Evolutionary conservation across 805 yeast genomes (phyloP), one percentile per base, ranked within the genome.

Genomic region (Teunomyces pallodes): DNA sequence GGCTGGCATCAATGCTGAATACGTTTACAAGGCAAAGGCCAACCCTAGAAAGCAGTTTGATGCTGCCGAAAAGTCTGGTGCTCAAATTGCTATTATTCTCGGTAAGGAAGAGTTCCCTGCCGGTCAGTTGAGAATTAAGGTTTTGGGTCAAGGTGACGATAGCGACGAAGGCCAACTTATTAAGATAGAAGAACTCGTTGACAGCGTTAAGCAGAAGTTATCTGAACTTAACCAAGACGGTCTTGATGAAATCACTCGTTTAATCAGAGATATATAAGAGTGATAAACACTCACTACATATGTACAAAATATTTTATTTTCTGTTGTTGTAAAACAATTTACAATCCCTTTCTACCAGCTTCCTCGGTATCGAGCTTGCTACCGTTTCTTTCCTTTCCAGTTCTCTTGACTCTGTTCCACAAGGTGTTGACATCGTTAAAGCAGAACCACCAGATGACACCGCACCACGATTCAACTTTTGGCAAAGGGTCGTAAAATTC

Each of bases 41-140:
- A 94, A 94, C 67, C 87, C 90, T 49, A 86, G 96, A 67, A 94
- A 92, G 69, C 99, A 94, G 72, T 94, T 94, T 55, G 98, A 92
- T 59, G 96, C 97, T 44, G 98, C 99, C 38, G 99, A 94, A 60
- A 91, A 89, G 70, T 75, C 90, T 2, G 98, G 97, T 20, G 89
- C 96, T 59, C 85, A 90, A 50, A 59, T 90, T 40, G 96, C 94
- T 9, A 96, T 94, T 39, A 94, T 94, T 56, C 75, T 94, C 48
- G 99, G 99, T 59, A 95, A 92, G 66, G 97, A 94, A 66, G 99
- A 94, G 70, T 90, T 71, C 60, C 80, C 83, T 14, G 82, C 80
- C 54, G 96, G 96, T 16, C 79, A 85, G 52, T 76, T 91, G 50
- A 84, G 96, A 74, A 84, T 94, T 52, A 94, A 94, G 76, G 78